phyloP scores from a whole-genome alignment of 352 stramenopile genomes.

The Thalassiosira hispida region DNA sequence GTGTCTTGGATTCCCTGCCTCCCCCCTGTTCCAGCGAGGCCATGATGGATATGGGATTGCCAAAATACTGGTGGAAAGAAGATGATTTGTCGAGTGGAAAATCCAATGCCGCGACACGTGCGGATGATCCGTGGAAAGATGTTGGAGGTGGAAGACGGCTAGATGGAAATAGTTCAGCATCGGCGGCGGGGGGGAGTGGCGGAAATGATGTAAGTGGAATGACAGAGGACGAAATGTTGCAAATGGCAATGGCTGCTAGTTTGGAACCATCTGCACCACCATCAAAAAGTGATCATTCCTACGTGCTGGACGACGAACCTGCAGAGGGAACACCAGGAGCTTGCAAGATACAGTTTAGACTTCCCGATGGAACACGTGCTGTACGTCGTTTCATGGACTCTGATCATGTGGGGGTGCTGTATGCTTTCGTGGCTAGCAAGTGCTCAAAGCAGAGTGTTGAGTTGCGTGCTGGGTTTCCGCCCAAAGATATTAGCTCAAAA shows the following conservation, averaged over 20 bases:
- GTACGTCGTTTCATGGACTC: slow-evolving; percentile 66
- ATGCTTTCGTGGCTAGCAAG: slow-evolving; percentile 66
- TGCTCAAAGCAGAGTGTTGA: slow-evolving; percentile 48
- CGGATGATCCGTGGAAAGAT: slow-evolving; percentile 77
- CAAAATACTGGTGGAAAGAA: slow-evolving; percentile 83
- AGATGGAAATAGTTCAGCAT: slow-evolving; percentile 60
- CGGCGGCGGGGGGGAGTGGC: not conserved
- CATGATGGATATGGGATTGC: slow-evolving; percentile 55
- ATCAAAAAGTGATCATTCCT: slow-evolving; percentile 7
- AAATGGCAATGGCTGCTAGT: slow-evolving; percentile 74
- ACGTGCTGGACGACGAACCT: slow-evolving; percentile 58
- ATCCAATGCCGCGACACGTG: slow-evolving; percentile 50
- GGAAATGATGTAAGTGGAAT: slow-evolving; percentile 49
- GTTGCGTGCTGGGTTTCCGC: slow-evolving; percentile 73
- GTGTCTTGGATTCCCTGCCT: slow-evolving; percentile 60
- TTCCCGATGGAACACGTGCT: slow-evolving; percentile 64
- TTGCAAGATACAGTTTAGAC: slow-evolving; percentile 74
- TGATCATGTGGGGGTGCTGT: slow-evolving; percentile 67
- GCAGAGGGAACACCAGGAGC: slow-evolving; percentile 34
- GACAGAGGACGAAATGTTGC: slow-evolving; percentile 82
- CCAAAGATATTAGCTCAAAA: slow-evolving; percentile 64
- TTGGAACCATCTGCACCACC: slow-evolving; percentile 49
- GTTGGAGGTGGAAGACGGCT: slow-evolving; percentile 73
- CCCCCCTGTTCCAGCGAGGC: slow-evolving; percentile 55
- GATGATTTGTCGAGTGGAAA: slow-evolving; percentile 71